Evolutionary conservation across 192 early-diverging fungal species (phyloP).

Genomic region (Backusella liffmaniae): DNA sequence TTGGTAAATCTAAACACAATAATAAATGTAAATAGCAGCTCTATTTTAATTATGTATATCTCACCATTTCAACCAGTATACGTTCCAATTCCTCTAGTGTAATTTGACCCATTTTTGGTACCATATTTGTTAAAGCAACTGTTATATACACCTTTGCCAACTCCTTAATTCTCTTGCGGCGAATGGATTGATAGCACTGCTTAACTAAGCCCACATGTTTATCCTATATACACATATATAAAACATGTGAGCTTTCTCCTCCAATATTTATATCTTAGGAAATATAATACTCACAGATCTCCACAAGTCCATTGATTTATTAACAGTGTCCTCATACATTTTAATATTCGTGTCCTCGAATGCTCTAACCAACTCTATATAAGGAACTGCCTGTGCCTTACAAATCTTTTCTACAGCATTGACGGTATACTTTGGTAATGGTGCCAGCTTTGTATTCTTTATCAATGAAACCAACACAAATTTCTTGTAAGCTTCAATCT

Average conservation of each 20-base stretch:
- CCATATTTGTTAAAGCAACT: slow-evolving; percentile 70
- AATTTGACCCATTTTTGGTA: slow-evolving; percentile 46
- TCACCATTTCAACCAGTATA: slow-evolving; percentile 62
- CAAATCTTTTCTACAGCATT: slow-evolving; percentile 42
- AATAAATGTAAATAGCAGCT: background rate
- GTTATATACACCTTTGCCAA: slow-evolving; percentile 79
- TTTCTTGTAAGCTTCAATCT: slow-evolving; percentile 76
- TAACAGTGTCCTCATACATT: slow-evolving; percentile 43
- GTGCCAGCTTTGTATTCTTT: slow-evolving; percentile 47
- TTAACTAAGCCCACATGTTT: slow-evolving; percentile 63
- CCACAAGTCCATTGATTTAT: slow-evolving; percentile 36
- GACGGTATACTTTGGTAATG: slow-evolving; percentile 55
- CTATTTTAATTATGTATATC: background rate
- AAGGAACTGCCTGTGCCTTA: slow-evolving; percentile 41
- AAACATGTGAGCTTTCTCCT: background rate
- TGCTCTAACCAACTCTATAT: slow-evolving; percentile 57
- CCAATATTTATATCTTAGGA: too few relatives aligned
- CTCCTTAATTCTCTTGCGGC: slow-evolving; percentile 61
- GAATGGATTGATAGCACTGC: slow-evolving; percentile 49
- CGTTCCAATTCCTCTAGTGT: slow-evolving; percentile 48
- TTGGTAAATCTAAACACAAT: slow-evolving; percentile 43
- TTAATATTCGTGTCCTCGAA: slow-evolving; percentile 51
- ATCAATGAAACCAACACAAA: slow-evolving; percentile 64
- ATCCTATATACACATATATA: slow-evolving; percentile 49
- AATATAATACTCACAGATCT: slow-evolving; percentile 22